A percentile compares a stretch with the other conserved stretches of the same genome.
Conservation (phyloP, 2,329 filamentous ascomycete genomes). For the Trichoderma cornu-damae region DNA sequence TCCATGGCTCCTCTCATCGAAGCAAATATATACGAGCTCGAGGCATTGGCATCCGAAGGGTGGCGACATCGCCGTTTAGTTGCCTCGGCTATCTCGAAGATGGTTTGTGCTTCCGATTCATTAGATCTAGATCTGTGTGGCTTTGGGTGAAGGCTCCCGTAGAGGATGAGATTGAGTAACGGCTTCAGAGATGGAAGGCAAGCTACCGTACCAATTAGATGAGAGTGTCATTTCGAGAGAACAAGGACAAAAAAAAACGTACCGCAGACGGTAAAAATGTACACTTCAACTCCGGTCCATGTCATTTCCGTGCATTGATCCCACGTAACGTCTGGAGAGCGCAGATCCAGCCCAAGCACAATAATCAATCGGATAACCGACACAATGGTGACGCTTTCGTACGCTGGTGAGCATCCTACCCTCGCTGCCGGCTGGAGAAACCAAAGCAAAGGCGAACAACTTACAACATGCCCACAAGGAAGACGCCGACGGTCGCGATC, state of each 20-base stretch:
- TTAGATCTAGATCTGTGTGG: background rate
- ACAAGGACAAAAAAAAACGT: background rate
- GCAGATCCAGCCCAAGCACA: slow-evolving; percentile 20
- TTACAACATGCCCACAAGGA: slow-evolving; percentile 25
- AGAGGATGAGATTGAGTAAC: slow-evolving; percentile 1
- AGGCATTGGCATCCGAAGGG: background rate
- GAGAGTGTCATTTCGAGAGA: background rate
- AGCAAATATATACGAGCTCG: slow-evolving; percentile 2
- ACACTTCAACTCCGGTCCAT: slow-evolving; percentile 25
- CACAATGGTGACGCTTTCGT: slow-evolving; percentile 18
- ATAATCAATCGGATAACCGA: slow-evolving; percentile 20
- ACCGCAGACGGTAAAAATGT: slow-evolving; percentile 26
- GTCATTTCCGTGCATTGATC: slow-evolving; percentile 17
- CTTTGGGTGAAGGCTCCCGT: slow-evolving; percentile 2
- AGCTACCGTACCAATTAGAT: background rate
- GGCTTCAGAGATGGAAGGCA: slow-evolving; percentile 16
- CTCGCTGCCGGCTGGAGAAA: background rate
- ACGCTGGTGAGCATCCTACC: background rate
- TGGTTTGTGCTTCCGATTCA: background rate
- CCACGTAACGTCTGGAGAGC: slow-evolving; percentile 26
- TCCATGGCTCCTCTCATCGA: slow-evolving; percentile 2
- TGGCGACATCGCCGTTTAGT: background rate
- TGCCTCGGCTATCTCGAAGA: background rate
- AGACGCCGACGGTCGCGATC: slow-evolving; percentile 23
- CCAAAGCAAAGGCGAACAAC: too few species aligned